Conservation (phyloP, 2,329 filamentous ascomycete species). For the Polychaeton citri region DNA sequence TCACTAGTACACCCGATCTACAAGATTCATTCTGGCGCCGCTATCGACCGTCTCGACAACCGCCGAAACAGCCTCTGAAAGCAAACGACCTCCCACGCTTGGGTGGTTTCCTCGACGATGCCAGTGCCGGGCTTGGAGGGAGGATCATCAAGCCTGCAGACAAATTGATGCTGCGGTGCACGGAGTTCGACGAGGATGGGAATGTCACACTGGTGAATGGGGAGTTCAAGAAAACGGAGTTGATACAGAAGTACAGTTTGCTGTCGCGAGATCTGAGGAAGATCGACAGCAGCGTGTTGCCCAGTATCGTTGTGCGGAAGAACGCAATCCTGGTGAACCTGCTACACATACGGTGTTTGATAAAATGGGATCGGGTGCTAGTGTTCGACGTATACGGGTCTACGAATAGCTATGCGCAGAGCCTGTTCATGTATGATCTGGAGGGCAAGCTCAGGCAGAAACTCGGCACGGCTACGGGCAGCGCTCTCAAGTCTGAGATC, state of each 20-base stretch:
- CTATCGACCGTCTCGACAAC: conserved; percentile 1
- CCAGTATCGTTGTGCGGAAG: conserved; percentile 86
- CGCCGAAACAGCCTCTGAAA: conserved; percentile 23
- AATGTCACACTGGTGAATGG: conserved; percentile 86
- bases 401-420: conserved; percentile 87
- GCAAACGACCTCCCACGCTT: conserved; percentile 45
- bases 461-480: conserved; percentile 32
- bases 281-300: conserved; percentile 90
- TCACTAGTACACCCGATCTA: not conserved
- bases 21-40: conserved; percentile 1
- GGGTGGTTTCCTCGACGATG: conserved; percentile 43
- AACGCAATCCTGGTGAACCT: conserved; percentile 91
- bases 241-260: conserved; percentile 91
- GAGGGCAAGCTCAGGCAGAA: conserved; percentile 86
- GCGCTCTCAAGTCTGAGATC: conserved; percentile 19
- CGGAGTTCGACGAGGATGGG: conserved; percentile 85
- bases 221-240: conserved; percentile 93
- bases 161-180: conserved; percentile 78
- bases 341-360: conserved; percentile 87
- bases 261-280: conserved; percentile 91
- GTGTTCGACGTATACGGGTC: conserved; percentile 95
- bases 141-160: conserved; percentile 67
- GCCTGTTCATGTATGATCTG: conserved; percentile 93
- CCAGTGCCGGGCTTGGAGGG: conserved; percentile 45
- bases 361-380: conserved; percentile 86